phyloP scores from a whole-genome alignment of 306 rosid species.

The Gastrolobium bilobum region DNA sequence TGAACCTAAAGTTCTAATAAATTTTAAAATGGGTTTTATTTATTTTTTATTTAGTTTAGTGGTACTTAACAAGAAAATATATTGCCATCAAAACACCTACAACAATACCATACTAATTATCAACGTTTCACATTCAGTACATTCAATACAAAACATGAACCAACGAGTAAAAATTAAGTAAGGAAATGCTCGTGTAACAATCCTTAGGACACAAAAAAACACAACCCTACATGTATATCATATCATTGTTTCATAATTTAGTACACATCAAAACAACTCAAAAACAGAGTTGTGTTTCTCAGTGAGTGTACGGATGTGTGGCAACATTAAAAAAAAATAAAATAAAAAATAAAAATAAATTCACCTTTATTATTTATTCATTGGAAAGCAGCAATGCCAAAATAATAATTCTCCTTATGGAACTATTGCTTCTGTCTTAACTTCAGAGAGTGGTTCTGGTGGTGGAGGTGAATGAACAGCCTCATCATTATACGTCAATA shows the following conservation, averaged over 20 bases:
- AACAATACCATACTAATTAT: too few relatives aligned
- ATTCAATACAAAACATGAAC: not conserved
- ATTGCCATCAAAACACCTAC: too few relatives aligned
- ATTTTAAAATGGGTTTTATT: not conserved
- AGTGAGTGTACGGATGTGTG: not conserved
- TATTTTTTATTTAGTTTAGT: not conserved
- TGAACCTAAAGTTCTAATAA: too few relatives aligned
- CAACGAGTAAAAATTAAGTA: not conserved
- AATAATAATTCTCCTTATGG: not conserved
- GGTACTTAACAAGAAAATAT: not conserved
- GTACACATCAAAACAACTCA: not conserved
- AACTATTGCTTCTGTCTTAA: not conserved
- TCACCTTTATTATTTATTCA: not conserved
- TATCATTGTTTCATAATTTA: not conserved
- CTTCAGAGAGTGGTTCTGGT: not conserved
- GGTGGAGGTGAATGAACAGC: slow-evolving; percentile 37
- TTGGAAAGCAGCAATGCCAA: not conserved
- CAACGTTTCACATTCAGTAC: too few relatives aligned
- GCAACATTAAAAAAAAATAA: not conserved
- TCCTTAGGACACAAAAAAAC: not conserved
- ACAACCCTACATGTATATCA: not conserved
- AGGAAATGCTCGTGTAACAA: not conserved
- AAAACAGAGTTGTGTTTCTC: not conserved
- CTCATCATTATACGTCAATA: slow-evolving; percentile 68
- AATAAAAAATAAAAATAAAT: not conserved